A percentile compares a stretch with the other conserved stretches of the same genome.
These are phyloP conservation scores for Yamadazyma scolyti DNA, from an alignment of 805 yeast species.

Conservation along the genomic window DNA sequence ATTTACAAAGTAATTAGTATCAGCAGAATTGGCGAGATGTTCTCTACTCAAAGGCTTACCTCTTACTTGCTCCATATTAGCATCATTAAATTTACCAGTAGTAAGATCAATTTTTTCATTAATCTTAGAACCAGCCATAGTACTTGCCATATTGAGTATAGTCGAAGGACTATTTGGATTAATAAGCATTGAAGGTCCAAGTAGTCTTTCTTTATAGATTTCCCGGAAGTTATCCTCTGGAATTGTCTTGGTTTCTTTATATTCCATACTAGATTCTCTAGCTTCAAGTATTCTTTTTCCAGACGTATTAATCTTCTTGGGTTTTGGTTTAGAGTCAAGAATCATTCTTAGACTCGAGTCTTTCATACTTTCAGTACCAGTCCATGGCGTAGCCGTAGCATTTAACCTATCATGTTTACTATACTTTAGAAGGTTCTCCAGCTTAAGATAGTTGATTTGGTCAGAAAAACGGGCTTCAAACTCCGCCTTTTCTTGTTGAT, in stretches of 20 bases:
- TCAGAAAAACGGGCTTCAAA: constrained; percentile 6
- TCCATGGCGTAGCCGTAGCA: constrained; percentile 28
- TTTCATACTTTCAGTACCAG: constrained; percentile 22
- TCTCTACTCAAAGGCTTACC: constrained; percentile 57
- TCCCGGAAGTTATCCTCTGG: constrained; percentile 48
- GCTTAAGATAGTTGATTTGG: constrained; percentile 19
- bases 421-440: constrained; percentile 23
- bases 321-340: constrained; percentile 23
- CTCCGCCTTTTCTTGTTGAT: constrained; percentile 5
- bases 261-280: constrained; percentile 63
- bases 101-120: constrained; percentile 60
- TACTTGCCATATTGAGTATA: constrained; percentile 50
- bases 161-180: constrained; percentile 38
- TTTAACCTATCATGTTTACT: constrained; percentile 29
- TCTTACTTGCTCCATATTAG: constrained; percentile 42
- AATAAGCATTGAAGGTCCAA: constrained; percentile 53
- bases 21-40: constrained; percentile 60
- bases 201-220: constrained; percentile 58
- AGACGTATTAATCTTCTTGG: constrained; percentile 13
- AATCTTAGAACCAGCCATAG: constrained; percentile 72
- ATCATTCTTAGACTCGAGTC: constrained; percentile 31
- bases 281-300: constrained; percentile 48
- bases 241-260: constrained; percentile 32
- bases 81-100: constrained; percentile 66
- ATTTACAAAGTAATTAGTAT: constrained; percentile 69